Evolutionary conservation across 192 early-diverging fungal species (phyloP).

Genomic region (Helicostylum pulchrum): DNA sequence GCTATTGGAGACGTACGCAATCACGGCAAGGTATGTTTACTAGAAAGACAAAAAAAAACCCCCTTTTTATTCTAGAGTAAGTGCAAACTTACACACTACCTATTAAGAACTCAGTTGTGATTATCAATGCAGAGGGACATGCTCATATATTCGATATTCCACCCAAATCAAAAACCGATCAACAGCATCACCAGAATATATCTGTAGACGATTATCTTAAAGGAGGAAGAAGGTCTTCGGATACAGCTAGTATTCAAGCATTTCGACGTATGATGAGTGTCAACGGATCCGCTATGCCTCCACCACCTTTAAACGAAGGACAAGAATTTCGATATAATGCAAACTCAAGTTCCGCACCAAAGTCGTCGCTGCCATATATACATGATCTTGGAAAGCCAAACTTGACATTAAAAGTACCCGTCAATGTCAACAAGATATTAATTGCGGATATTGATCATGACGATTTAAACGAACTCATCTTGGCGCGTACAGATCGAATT

Average conservation of each 20-base stretch:
- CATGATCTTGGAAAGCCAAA: conserved; percentile 28
- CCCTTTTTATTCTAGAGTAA: neutral
- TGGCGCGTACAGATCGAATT: conserved; percentile 56
- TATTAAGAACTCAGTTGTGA: conserved; percentile 50
- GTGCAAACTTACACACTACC: neutral
- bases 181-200: conserved; percentile 12
- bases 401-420: conserved; percentile 49
- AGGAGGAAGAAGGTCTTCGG: conserved; percentile 23
- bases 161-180: conserved; percentile 1
- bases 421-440: conserved; percentile 53
- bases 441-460: conserved; percentile 61
- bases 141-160: conserved; percentile 55
- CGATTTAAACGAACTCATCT: conserved; percentile 49
- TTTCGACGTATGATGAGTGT: conserved; percentile 28
- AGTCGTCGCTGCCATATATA: neutral
- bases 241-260: conserved; percentile 27
- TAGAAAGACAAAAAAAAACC: neutral
- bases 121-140: conserved; percentile 54
- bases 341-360: neutral
- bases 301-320: neutral
- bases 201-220: conserved; percentile 27
- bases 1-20: conserved; percentile 57
- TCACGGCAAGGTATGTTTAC: conserved; percentile 40
- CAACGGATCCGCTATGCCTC: conserved; percentile 1
- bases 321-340: neutral